phyloP scores from a whole-genome alignment of 148 eudicot species.

The Suaeda aralocaspica region DNA sequence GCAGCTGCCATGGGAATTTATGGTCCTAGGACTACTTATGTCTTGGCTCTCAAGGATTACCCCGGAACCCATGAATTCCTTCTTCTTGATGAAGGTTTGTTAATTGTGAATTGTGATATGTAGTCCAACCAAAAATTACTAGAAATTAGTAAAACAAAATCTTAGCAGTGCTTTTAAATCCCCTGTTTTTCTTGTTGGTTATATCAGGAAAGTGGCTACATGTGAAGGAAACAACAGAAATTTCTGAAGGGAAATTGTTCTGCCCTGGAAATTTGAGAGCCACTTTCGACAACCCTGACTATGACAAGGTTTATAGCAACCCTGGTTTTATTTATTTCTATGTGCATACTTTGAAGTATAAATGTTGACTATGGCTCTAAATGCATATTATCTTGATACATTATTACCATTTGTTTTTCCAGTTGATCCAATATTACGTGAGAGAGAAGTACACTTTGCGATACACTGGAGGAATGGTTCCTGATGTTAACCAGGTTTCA shows the following conservation, averaged over 20 bases:
- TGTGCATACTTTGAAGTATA: no score
- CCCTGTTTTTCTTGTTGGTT: neutral
- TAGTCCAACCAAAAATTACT: neutral
- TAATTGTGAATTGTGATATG: no score
- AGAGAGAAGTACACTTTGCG: slow-evolving; percentile 93
- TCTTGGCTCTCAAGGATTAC: slow-evolving; percentile 77
- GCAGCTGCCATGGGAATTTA: slow-evolving; percentile 99
- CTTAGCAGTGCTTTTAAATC: neutral
- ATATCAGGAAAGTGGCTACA: slow-evolving; percentile 86
- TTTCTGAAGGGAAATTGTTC: slow-evolving; percentile 89
- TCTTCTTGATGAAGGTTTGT: slow-evolving; percentile 90
- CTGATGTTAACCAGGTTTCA: slow-evolving; percentile 96
- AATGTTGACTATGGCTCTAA: neutral
- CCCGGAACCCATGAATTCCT: slow-evolving; percentile 99
- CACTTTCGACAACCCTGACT: slow-evolving; percentile 82
- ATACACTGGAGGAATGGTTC: slow-evolving; percentile 99
- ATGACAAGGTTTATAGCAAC: slow-evolving; percentile 54
- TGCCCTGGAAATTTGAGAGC: slow-evolving; percentile 98
- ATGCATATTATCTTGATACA: neutral
- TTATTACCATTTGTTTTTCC: slow-evolving; percentile 1
- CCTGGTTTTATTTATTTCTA: neutral
- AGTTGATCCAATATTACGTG: slow-evolving; percentile 86
- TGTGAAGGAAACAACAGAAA: slow-evolving; percentile 91
- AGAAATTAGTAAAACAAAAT: neutral
- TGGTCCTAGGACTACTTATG: slow-evolving; percentile 95